phyloP scores from a whole-genome alignment of 805 yeast genomes.

The Pichia insulana region DNA sequence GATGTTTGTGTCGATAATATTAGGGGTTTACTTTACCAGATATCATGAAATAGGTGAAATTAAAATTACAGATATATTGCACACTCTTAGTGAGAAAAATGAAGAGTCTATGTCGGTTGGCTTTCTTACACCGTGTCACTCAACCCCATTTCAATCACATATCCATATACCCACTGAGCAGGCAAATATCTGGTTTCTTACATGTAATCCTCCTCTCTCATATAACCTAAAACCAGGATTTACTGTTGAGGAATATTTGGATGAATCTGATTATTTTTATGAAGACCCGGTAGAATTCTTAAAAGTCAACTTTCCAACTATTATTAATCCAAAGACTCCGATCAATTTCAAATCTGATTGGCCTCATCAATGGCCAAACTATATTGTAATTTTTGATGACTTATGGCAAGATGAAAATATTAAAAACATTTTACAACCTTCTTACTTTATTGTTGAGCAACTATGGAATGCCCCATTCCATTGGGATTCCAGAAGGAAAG shows the following conservation, averaged over 20 bases:
- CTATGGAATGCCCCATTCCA: conserved; percentile 10
- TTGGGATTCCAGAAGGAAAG: conserved; percentile 12
- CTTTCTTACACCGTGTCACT: conserved; percentile 91
- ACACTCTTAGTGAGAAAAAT: neutral
- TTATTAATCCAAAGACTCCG: neutral
- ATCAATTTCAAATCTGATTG: conserved; percentile 13
- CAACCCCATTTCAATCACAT: conserved; percentile 90
- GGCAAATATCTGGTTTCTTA: conserved; percentile 61
- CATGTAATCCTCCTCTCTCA: conserved; percentile 86
- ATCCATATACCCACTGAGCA: conserved; percentile 45
- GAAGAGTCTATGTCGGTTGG: conserved; percentile 47
- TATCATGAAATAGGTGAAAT: conserved; percentile 84
- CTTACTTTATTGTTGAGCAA: conserved; percentile 4
- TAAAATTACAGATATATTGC: neutral
- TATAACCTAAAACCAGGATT: conserved; percentile 22
- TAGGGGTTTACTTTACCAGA: conserved; percentile 37
- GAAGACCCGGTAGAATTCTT: conserved; percentile 55
- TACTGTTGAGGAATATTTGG: conserved; percentile 41
- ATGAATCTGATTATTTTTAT: conserved; percentile 82
- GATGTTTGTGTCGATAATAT: conserved; percentile 10
- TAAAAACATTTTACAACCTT: neutral
- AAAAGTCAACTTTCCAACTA: conserved; percentile 40
- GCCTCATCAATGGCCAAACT: conserved; percentile 58
- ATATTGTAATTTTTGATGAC: conserved; percentile 63
- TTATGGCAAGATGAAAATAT: conserved; percentile 4